These are phyloP conservation scores for Goffeauzyma gilvescens DNA, from an alignment of 768 basidiomycete genomes.

Conservation along the genomic window DNA sequence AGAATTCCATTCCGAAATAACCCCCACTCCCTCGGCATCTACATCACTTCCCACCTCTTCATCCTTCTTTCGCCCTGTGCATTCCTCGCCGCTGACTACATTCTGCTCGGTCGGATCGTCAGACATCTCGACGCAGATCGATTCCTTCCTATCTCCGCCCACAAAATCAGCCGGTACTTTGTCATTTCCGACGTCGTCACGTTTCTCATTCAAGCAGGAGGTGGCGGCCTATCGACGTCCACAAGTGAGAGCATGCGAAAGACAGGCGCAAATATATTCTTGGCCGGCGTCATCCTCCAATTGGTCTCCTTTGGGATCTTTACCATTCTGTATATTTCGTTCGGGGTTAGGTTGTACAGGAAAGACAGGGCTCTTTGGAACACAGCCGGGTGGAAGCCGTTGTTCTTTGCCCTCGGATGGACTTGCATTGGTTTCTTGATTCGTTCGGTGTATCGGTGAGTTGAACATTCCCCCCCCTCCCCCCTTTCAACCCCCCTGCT, in stretches of 20 bases:
- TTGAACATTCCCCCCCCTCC: no score
- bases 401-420: constrained; percentile 29
- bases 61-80: constrained; percentile 30
- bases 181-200: constrained; percentile 29
- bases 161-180: constrained; percentile 22
- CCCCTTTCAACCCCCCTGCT: no score
- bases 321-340: constrained; percentile 20
- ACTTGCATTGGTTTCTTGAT: constrained; percentile 29
- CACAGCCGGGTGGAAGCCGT: constrained; percentile 24
- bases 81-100: constrained; percentile 30
- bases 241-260: constrained; percentile 16
- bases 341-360: constrained; percentile 15
- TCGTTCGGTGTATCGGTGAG: no score
- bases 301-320: constrained; percentile 27
- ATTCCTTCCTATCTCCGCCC: constrained; percentile 24
- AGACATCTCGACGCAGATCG: constrained; percentile 17
- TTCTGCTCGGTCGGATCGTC: constrained; percentile 25
- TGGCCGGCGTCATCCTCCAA: constrained; percentile 30
- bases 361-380: constrained; percentile 22
- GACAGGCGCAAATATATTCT: constrained; percentile 26
- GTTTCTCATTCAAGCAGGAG: constrained; percentile 31
- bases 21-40: constrained; percentile 22
- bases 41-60: constrained; percentile 29
- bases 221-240: constrained; percentile 25
- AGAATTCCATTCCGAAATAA: constrained; percentile 23